phyloP scores from a whole-genome alignment of 306 rosid genomes.

The Vigna hirtella region DNA sequence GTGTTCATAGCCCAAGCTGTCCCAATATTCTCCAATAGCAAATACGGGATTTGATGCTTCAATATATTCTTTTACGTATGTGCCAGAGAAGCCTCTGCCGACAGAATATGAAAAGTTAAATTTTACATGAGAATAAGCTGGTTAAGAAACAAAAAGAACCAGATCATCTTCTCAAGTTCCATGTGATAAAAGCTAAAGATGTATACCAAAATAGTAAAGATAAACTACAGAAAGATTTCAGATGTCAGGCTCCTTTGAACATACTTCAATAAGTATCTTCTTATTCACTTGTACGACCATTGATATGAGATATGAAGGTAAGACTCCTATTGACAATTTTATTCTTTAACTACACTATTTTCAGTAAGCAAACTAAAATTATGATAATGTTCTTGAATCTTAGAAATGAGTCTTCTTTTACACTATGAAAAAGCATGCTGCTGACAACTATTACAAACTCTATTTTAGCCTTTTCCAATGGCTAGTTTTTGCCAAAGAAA shows the following conservation, averaged over 20 bases:
- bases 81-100: conserved; percentile 78
- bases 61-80: conserved; percentile 74
- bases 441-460: not conserved
- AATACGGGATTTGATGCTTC: conserved; percentile 72
- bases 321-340: conserved; percentile 7
- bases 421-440: not conserved
- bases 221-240: conserved; percentile 6
- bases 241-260: conserved; percentile 25
- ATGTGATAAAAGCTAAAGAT: conserved; percentile 11
- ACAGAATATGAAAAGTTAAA: conserved; percentile 41
- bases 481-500: conserved; percentile 15
- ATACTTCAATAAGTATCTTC: conserved; percentile 3
- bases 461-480: conserved; percentile 26
- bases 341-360: conserved; percentile 20
- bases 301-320: conserved; percentile 17
- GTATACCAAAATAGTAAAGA: not conserved
- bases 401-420: not conserved
- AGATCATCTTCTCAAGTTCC: conserved; percentile 10
- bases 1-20: conserved; percentile 70
- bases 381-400: not conserved
- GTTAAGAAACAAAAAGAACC: conserved; percentile 32
- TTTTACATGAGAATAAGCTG: conserved; percentile 17
- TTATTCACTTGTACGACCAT: not conserved
- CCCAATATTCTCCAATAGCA: conserved; percentile 92
- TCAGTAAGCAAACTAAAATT: conserved; percentile 5